Percentiles rank a stretch among this genome's conserved stretches.
These are phyloP conservation scores for Ceratobasidium sp. DNA, from an alignment of 1,284 basidiomycete species.

Conservation along the genomic window DNA sequence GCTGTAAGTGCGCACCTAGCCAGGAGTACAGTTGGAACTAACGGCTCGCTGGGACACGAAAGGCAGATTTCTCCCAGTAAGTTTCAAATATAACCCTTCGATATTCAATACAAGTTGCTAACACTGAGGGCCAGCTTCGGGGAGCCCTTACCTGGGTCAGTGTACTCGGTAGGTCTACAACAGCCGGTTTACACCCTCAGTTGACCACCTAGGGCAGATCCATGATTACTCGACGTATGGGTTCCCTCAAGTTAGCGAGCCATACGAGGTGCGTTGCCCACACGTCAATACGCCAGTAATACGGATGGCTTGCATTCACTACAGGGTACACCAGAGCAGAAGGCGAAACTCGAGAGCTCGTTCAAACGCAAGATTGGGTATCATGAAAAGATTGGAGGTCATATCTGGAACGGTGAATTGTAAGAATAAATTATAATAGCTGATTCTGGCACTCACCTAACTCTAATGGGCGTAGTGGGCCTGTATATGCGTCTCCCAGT, in stretches of 20 bases:
- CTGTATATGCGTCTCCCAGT: constrained; percentile 51
- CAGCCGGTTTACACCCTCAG: not conserved
- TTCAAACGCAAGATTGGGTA: constrained; percentile 53
- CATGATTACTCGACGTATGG: constrained; percentile 58
- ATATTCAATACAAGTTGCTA: not conserved
- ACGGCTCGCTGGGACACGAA: not conserved
- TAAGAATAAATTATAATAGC: constrained; percentile 49
- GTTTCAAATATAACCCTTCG: not conserved
- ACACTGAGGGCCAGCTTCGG: constrained; percentile 40
- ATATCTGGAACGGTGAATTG: constrained; percentile 57
- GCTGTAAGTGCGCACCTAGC: constrained; percentile 48
- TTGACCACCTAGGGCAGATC: constrained; percentile 46
- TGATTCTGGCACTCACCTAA: not conserved
- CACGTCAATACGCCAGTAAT: not conserved
- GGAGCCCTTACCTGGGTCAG: constrained; percentile 54
- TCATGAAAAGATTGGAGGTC: constrained; percentile 49
- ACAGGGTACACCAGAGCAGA: constrained; percentile 51
- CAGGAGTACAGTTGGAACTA: not conserved
- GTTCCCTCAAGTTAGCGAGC: constrained; percentile 56
- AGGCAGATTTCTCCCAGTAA: constrained; percentile 46
- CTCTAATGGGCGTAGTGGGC: constrained; percentile 43
- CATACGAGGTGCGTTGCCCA: constrained; percentile 50
- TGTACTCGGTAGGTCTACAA: constrained; percentile 52
- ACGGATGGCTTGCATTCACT: not conserved
- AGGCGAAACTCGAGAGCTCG: constrained; percentile 50